Base-by-base conservation (phyloP, 345 rosid genomes). In the Acer saccharum region DNA sequence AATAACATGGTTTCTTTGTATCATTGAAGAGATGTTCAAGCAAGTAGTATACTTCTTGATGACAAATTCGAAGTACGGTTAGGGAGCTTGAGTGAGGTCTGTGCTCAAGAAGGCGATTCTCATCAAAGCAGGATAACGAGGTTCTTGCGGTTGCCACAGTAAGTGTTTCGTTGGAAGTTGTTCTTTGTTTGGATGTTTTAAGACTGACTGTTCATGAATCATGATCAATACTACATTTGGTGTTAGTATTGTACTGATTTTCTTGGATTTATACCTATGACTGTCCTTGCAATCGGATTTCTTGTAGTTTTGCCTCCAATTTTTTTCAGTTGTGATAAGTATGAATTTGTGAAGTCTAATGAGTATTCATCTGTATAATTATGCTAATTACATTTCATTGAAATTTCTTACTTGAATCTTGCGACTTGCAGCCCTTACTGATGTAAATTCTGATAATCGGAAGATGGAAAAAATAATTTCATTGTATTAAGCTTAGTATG, bases 31-130 rank as follows among this genome's bases (percentile, higher is more conserved):
- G 99, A 97, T 90, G 90, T 97, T 81, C 99, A 97, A 91, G 98
- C 99, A 69, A 97, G 98, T 83, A 97, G 99, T 78, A 94, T 97
- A 77, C 93, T 97, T 78, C 99, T 97, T 61, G 99, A 97, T 85
- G 99, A 97, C 76, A 97, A 97, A 85, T 97, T 86, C 70, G 99
- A 97, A 83, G 99, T 97, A 71, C 88, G 98, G 73, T 88, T 97
- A 12, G 99, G 98, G 79, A 94, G 98, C 87, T 79, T 97, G 69
- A 91, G 94, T 11, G 98, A 91, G 80, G 94, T 77, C 69, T 93
- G 91, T 83, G 84, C 88, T 74, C 94, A 92, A 81, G 97, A 94
- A 90, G 97, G 94, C 70, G 98, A 97, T 80, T 79, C 83, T 61
- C 93, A 93, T 76, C 99, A 94, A 80, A 97, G 89, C 85, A 88